Evolutionary conservation across 495 filamentous ascomycete genomes (phyloP), one percentile per base, ranked within the genome.

Genomic region (Bathelium albidoporum): DNA sequence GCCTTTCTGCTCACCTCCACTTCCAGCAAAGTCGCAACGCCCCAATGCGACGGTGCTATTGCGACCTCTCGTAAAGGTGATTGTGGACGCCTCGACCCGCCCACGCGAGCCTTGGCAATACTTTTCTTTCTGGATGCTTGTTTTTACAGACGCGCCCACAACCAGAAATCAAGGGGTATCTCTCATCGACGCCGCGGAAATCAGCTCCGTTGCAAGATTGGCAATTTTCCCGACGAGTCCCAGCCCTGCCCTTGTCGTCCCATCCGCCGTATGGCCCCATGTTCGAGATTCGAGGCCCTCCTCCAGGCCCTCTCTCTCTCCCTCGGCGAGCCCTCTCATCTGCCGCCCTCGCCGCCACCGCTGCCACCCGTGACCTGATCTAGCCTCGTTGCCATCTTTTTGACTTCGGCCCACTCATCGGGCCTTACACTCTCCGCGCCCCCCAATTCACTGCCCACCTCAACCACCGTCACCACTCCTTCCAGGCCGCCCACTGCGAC

Each of bases 401-500:
- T 55, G 22, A 55, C 49, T 29, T 55, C 49, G 16, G 49, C 49
- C 49, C 49, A 55, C 24, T 55, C 49, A 28, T 55, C 49, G 22
- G 26, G 49, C 29, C 20, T 55, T 26, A 24, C 10, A 9, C 44
- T n/a, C 68, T 95, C 91, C 64, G 84, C 82, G 7, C 91, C 91
- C 29, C 89, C 87, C 22, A 96, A 74, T 59, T 91, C 91, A 55
- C 82, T 82, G 18, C 90, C 95, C 20, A 97, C 91, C 76, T 99
- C 94, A 73, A 97, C 97, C 20, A 99, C 84, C 0, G 87, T 95
- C 18, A 96, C 82, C 1, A 88, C 84, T 1, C 94, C 92, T 71
- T 96, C 91, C 59, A 97, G 81, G 0, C 94, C 94, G 29, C 94
- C 94, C 20, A 89, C 90, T 1, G 90, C 94, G 34, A 97, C 73